phyloP scores from a whole-genome alignment of 176 grass and related monocot species.

The Melocanna baccifera region DNA sequence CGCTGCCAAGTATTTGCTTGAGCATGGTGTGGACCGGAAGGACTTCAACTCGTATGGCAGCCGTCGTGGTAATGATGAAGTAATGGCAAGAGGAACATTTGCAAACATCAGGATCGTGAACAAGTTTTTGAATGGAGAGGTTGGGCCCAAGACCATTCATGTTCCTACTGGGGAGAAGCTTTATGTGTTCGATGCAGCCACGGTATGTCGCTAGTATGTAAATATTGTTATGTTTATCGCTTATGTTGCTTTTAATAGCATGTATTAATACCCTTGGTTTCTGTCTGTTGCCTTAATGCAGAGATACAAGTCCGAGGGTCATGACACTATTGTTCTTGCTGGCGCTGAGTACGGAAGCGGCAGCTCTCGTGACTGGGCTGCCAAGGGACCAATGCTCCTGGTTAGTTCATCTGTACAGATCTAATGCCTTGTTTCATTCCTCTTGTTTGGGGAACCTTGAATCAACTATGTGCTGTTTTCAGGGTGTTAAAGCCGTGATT shows the following conservation, averaged over 20 bases:
- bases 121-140: slow-evolving; percentile 81
- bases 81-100: slow-evolving; percentile 96
- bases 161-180: slow-evolving; percentile 87
- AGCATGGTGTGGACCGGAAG: slow-evolving; percentile 67
- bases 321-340: slow-evolving; percentile 81
- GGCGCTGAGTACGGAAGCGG: slow-evolving; percentile 96
- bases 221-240: not conserved
- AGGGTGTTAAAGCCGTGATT: slow-evolving; percentile 97
- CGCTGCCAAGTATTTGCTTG: slow-evolving; percentile 81
- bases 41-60: slow-evolving; percentile 94
- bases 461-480: slow-evolving; percentile 20
- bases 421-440: not conserved
- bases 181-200: slow-evolving; percentile 80
- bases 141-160: slow-evolving; percentile 81
- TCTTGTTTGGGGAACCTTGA: not conserved
- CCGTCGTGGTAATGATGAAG: slow-evolving; percentile 80
- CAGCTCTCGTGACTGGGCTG: slow-evolving; percentile 98
- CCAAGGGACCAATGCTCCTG: slow-evolving; percentile 93
- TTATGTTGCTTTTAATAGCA: no score
- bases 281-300: slow-evolving; percentile 23
- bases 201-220: slow-evolving; percentile 42
- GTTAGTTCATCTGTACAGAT: slow-evolving; percentile 38
- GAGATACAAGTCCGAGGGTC: slow-evolving; percentile 83
- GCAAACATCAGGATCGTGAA: slow-evolving; percentile 95
- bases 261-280: not conserved